Percentiles rank a stretch among this genome's conserved stretches.
Evolutionary conservation across 208 protist species (phyloP).

Genomic region (Leishmania gerbilli): DNA sequence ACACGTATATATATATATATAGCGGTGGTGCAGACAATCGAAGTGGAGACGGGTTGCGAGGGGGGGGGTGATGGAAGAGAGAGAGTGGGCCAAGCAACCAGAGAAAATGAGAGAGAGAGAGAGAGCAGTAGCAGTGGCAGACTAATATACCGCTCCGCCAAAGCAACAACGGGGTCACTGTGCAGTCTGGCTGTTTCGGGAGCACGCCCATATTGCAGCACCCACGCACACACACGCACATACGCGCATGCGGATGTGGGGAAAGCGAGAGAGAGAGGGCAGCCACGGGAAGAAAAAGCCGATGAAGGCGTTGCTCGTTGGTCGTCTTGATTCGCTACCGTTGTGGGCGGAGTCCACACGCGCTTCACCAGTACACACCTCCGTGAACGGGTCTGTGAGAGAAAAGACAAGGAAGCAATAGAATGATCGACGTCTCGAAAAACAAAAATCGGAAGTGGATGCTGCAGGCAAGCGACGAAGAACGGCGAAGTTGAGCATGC

Average conservation of each 20-base stretch:
- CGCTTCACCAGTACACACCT: not conserved
- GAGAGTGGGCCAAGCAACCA: not conserved
- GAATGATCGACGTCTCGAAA: not conserved
- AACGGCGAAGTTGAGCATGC: not conserved
- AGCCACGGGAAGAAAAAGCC: not conserved
- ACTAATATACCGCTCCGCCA: not conserved
- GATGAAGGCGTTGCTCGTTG: not conserved
- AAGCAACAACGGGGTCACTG: not conserved
- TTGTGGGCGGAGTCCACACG: not conserved
- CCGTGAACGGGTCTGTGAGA: not conserved
- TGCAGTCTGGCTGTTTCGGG: not conserved
- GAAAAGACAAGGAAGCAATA: not conserved
- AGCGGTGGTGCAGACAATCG: not conserved
- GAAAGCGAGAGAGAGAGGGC: not conserved
- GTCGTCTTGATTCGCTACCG: not conserved
- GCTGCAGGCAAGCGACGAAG: not conserved
- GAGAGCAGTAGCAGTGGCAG: not conserved
- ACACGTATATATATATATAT: not conserved
- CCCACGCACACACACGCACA: not conserved
- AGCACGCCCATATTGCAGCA: not conserved
- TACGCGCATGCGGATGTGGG: not conserved
- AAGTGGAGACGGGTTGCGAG: not conserved
- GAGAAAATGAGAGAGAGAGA: not conserved
- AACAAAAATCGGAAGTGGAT: not conserved
- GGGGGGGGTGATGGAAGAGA: not conserved